phyloP scores from a whole-genome alignment of 495 filamentous ascomycete species.

The Neurospora africana region DNA sequence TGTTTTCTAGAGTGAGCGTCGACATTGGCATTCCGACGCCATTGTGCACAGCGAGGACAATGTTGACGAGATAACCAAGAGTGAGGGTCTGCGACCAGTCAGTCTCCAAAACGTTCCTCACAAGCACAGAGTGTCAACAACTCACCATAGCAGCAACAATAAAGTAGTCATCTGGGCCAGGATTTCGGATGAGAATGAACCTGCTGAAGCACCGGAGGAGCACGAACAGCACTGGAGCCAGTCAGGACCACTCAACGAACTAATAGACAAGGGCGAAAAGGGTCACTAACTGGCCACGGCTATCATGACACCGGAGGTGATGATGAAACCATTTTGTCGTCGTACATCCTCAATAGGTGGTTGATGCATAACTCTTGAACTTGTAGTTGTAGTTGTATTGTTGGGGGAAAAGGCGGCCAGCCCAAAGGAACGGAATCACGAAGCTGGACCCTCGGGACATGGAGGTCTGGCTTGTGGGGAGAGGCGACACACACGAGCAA shows the following conservation, averaged over 20 bases:
- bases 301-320: conserved; percentile 7
- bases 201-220: conserved; percentile 17
- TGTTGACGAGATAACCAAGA: conserved; percentile 22
- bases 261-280: neutral
- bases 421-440: neutral
- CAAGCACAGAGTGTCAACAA: neutral
- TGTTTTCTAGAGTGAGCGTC: conserved; percentile 18
- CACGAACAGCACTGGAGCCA: conserved; percentile 17
- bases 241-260: neutral
- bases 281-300: conserved; percentile 6
- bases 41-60: conserved; percentile 20
- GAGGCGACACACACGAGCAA: neutral
- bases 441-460: neutral
- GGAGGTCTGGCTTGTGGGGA: neutral
- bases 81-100: conserved; percentile 16
- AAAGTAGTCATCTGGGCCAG: conserved; percentile 25
- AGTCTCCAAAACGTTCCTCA: neutral
- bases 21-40: conserved; percentile 22
- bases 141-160: conserved; percentile 23
- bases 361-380: neutral
- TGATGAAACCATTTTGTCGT: conserved; percentile 7
- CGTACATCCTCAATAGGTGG: neutral
- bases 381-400: neutral
- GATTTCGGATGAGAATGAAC: conserved; percentile 19
- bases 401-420: neutral